These are phyloP conservation scores for Canna indica DNA, from an alignment of 176 grass and related monocot genomes.

Conservation along the genomic window DNA sequence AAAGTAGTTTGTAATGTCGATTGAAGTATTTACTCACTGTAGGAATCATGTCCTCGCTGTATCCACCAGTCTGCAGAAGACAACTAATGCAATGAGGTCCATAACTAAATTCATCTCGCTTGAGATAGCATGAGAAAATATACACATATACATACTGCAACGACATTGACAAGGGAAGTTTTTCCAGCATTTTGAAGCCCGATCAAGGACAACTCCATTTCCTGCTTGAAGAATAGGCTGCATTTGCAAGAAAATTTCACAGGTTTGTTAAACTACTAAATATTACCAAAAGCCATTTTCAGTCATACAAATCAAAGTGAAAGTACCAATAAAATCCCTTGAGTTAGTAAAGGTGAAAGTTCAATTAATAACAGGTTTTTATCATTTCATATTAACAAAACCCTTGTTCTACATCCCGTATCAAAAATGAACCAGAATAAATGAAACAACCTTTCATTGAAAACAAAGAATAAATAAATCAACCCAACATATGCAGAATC, in stretches of 20 bases:
- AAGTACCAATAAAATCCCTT: no score
- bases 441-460: no score
- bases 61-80: constrained; percentile 73
- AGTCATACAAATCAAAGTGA: neutral
- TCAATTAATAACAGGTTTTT: no score
- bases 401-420: no score
- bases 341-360: no score
- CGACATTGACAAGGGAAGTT: constrained; percentile 89
- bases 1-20: constrained; percentile 7
- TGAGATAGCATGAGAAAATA: constrained; percentile 4
- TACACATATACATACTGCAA: constrained; percentile 56
- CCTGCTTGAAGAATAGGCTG: constrained; percentile 99
- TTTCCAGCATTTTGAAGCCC: constrained; percentile 99
- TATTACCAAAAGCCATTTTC: neutral
- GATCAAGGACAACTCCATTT: constrained; percentile 99
- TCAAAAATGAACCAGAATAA: no score
- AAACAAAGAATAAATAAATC: no score
- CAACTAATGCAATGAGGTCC: neutral
- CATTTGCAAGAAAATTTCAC: neutral
- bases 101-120: neutral
- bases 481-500: no score
- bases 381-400: no score
- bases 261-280: neutral
- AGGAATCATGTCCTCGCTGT: constrained; percentile 99
- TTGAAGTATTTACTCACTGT: constrained; percentile 25